A percentile compares a stretch with the other conserved stretches of the same genome.
These are phyloP conservation scores for Botrytis elliptica DNA, from an alignment of 2,329 filamentous ascomycete species.

Conservation along the genomic window DNA sequence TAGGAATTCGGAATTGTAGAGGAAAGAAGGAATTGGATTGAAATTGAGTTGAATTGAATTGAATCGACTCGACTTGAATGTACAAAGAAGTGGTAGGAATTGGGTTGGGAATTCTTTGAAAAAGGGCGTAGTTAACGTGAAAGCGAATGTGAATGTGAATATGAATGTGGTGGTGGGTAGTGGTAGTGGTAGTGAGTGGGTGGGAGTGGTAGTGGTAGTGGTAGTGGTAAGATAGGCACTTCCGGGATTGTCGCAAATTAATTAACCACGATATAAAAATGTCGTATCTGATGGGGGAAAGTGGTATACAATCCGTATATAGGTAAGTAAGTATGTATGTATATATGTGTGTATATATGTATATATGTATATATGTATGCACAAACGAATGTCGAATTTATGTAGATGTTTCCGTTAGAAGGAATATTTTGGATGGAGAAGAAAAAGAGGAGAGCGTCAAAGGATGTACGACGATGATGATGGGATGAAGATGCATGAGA, in stretches of 20 bases:
- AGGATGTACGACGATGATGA: not conserved
- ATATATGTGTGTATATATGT: not conserved
- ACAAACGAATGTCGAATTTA: not conserved
- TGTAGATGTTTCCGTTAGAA: not conserved
- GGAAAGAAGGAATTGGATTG: not conserved
- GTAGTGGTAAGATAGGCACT: not conserved
- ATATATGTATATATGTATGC: not conserved
- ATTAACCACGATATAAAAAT: conserved; percentile 6
- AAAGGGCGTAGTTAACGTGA: not conserved
- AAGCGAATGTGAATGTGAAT: not conserved
- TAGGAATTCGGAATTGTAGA: not conserved
- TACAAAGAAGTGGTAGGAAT: not conserved
- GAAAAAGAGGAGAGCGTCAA: not conserved
- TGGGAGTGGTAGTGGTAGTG: not conserved
- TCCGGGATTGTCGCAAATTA: conserved; percentile 10
- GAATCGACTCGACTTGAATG: not conserved
- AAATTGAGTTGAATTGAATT: not conserved
- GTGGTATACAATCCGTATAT: not conserved
- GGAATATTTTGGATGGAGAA: not conserved
- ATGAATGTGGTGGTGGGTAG: not conserved
- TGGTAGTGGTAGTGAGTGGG: not conserved
- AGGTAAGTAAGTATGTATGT: no score
- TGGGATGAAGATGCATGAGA: not conserved
- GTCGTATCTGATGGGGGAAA: not conserved
- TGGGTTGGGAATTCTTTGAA: not conserved